Evolutionary conservation across 2,329 filamentous ascomycete genomes (phyloP).

Genomic region (Stemphylium lycopersici): DNA sequence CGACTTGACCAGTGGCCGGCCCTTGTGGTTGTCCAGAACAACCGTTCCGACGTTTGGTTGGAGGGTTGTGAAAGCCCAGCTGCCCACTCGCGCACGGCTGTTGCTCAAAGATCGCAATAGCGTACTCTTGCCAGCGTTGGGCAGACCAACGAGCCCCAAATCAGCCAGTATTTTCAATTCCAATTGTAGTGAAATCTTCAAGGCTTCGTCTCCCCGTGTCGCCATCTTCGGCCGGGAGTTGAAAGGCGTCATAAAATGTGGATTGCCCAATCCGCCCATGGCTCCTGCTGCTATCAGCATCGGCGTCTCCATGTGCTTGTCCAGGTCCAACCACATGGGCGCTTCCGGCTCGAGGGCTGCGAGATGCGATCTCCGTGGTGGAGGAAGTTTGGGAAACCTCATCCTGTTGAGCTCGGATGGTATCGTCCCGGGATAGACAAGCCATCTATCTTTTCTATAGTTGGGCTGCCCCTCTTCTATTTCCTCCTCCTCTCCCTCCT

Average conservation of each 20-base stretch:
- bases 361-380: conserved; percentile 62
- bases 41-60: conserved; percentile 96
- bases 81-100: conserved; percentile 85
- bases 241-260: conserved; percentile 84
- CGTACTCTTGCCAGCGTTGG: conserved; percentile 96
- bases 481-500: conserved; percentile 28
- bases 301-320: conserved; percentile 77
- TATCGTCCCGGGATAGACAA: conserved; percentile 81
- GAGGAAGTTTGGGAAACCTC: conserved; percentile 63
- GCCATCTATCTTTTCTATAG: conserved; percentile 73
- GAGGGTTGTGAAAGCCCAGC: conserved; percentile 96
- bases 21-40: conserved; percentile 84
- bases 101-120: conserved; percentile 85
- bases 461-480: conserved; percentile 43
- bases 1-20: conserved; percentile 66
- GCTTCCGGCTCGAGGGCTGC: conserved; percentile 71
- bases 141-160: conserved; percentile 90
- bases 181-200: conserved; percentile 79
- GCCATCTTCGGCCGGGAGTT: conserved; percentile 82
- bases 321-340: conserved; percentile 67
- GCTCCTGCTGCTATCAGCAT: conserved; percentile 87
- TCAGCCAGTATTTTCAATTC: conserved; percentile 96
- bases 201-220: conserved; percentile 80
- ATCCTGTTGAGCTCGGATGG: conserved; percentile 70
- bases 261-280: conserved; percentile 88